phyloP scores from a whole-genome alignment of 1,284 basidiomycete species.

The Sutorius eximius region DNA sequence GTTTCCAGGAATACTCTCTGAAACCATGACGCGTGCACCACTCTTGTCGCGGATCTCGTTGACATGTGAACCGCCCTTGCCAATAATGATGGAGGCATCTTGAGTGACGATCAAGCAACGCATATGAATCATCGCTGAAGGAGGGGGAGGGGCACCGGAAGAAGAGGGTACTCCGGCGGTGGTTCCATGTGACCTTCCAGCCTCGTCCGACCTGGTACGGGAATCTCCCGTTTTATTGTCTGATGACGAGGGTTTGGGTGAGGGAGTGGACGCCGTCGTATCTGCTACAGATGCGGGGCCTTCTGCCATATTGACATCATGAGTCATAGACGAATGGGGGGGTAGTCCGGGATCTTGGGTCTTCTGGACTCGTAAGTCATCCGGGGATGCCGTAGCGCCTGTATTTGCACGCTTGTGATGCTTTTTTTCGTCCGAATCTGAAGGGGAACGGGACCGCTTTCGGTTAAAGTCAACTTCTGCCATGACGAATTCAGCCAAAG shows the following conservation, averaged over 20 bases:
- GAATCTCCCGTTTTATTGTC: constrained; percentile 42
- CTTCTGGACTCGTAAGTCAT: constrained; percentile 53
- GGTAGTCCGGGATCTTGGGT: constrained; percentile 41
- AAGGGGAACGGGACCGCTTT: constrained; percentile 83
- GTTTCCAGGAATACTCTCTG: constrained; percentile 95
- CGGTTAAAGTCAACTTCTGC: constrained; percentile 78
- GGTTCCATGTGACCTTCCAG: constrained; percentile 35
- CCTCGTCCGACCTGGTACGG: constrained; percentile 36
- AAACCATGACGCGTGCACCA: constrained; percentile 92
- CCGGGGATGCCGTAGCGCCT: constrained; percentile 56
- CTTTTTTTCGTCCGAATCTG: constrained; percentile 76
- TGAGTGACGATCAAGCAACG: constrained; percentile 97
- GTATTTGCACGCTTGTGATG: constrained; percentile 81
- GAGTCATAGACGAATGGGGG: constrained; percentile 44
- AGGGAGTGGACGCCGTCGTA: constrained; percentile 58
- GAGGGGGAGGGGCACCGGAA: constrained; percentile 42
- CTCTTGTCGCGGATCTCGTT: constrained; percentile 99
- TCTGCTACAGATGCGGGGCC: constrained; percentile 46
- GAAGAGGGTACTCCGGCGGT: constrained; percentile 50
- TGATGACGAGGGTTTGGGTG: constrained; percentile 42
- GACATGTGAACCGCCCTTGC: constrained; percentile 93
- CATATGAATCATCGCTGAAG: constrained; percentile 86
- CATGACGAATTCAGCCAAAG: constrained; percentile 63
- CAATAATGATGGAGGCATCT: constrained; percentile 99
- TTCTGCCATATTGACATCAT: constrained; percentile 65